Evolutionary conservation across 2,329 filamentous ascomycete species (phyloP).

Genomic region (Geoglossum cookeanum): DNA sequence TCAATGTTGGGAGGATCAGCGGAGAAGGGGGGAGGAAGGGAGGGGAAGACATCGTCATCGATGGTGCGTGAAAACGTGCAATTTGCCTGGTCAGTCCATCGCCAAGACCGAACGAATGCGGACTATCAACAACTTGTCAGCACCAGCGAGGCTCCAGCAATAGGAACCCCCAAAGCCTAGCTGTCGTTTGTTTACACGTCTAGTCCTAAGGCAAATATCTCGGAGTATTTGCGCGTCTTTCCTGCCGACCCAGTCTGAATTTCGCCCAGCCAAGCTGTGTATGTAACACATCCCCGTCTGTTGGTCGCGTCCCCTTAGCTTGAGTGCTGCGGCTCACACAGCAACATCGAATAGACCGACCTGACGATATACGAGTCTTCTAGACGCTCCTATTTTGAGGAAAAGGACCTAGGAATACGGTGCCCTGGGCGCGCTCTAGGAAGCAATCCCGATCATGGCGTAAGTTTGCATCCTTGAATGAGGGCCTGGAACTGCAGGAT

Average conservation of each 20-base stretch:
- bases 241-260: background rate
- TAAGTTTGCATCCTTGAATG: slow-evolving; percentile 17
- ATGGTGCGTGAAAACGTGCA: no score
- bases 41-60: no score
- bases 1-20: no score
- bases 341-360: background rate
- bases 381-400: slow-evolving; percentile 16
- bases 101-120: no score
- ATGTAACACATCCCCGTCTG: slow-evolving; percentile 14
- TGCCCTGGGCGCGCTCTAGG: background rate
- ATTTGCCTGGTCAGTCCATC: no score
- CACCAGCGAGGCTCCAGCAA: background rate
- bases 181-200: background rate
- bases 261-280: slow-evolving; percentile 18
- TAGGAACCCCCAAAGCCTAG: background rate
- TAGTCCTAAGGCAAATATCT: background rate
- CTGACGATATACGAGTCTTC: background rate
- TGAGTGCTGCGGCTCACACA: background rate
- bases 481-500: background rate
- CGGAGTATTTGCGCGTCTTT: background rate
- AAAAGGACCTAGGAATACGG: slow-evolving; percentile 22
- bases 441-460: slow-evolving; percentile 24
- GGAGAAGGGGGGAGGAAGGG: no score
- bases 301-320: background rate
- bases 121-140: background rate